phyloP scores from a whole-genome alignment of 2,329 filamentous ascomycete species.

The Dactylellina leptospora region DNA sequence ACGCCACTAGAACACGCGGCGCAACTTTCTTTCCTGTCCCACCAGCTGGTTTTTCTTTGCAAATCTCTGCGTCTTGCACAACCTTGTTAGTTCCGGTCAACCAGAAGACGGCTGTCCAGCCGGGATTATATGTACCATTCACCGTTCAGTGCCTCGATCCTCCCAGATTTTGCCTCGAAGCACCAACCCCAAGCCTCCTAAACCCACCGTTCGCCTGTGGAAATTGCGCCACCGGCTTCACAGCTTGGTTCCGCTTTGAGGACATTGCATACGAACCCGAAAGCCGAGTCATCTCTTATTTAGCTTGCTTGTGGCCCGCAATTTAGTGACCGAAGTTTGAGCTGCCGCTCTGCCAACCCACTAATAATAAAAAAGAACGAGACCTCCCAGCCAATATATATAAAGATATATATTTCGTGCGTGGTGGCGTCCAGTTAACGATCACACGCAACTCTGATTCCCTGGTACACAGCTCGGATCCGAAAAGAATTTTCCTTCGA shows the following conservation, averaged over 20 bases:
- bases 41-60: constrained; percentile 11
- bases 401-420: constrained; percentile 22
- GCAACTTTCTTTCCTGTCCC: constrained; percentile 43
- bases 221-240: constrained; percentile 53
- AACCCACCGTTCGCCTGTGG: constrained; percentile 52
- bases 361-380: too few relatives aligned
- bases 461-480: constrained; percentile 48
- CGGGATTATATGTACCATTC: constrained; percentile 36
- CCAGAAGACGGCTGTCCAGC: constrained; percentile 29
- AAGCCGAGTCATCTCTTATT: constrained; percentile 45
- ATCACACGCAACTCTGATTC: constrained; percentile 41
- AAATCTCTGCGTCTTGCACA: constrained; percentile 18
- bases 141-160: constrained; percentile 23
- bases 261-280: constrained; percentile 47
- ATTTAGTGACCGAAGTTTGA: constrained; percentile 51
- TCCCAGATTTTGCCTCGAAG: constrained; percentile 39
- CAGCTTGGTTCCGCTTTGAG: constrained; percentile 44
- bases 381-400: constrained; percentile 34
- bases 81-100: constrained; percentile 41
- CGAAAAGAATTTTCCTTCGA: constrained; percentile 36
- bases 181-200: constrained; percentile 30
- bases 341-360: constrained; percentile 44
- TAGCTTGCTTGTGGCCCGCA: constrained; percentile 46
- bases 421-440: constrained; percentile 47
- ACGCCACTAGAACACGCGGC: constrained; percentile 46